Base-by-base conservation (phyloP, 2,329 filamentous ascomycete species). In the Parascedosporium putredinis region DNA sequence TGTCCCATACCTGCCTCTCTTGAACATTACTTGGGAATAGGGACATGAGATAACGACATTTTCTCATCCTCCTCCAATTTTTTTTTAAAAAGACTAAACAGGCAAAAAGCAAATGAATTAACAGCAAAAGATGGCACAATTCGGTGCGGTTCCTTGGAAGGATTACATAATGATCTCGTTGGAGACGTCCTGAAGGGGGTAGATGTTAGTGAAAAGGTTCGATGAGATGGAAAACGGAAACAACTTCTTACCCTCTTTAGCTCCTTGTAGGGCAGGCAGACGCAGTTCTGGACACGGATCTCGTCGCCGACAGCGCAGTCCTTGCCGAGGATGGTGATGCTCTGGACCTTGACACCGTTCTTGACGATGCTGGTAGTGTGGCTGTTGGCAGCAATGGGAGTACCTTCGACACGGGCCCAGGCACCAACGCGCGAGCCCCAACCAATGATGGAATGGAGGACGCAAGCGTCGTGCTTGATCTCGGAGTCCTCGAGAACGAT, bases 371-470 rank as follows among this genome's bases (percentile, higher is more conserved):
- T 95, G 12, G 91, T 97, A 49, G 81, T 86, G 72, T 97, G 91
- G 72, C 86, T 95, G 48, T 78, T 83, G 50, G 88, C 81, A 0
- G 90, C 86, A 14, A 86, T 94, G 1, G 91, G 90, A 1, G 89
- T 95, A 50, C 93, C 93, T 69, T 98, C 93, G 23, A 98, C 91
- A 65, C 93, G 85, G 48, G 93, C 90, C 93, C 93, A 98, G n/a
- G 91, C 88, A 54, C 93, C 93, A 14, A 98, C 83, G 55, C 88
- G 87, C 73, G 89, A 94, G 69, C 86, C 87, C 93, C 93, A 97
- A 51, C 93, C 93, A 58, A 98, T 89, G 60, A 98, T 97, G 3
- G 88, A 86, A 74, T 97, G 95, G 59, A 97, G 74, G 43, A 98
- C 82, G 62, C 91, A 97, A 10, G 93, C 88, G 63, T 97, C 93